Base-by-base conservation (phyloP, 805 yeast genomes). In the Yarrowia yakushimensis region DNA sequence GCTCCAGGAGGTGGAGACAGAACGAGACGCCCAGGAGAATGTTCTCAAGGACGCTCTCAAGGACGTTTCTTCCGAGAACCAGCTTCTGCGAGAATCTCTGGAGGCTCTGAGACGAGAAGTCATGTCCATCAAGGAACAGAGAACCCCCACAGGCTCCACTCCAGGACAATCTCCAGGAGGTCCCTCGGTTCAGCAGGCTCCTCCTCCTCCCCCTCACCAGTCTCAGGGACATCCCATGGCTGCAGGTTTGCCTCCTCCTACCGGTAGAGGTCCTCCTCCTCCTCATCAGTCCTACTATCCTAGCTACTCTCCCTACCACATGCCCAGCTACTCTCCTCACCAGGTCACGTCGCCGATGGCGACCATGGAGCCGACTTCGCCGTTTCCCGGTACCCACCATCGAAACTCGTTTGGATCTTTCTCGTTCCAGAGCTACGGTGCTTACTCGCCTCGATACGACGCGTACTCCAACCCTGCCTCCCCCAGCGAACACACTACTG, bases 1-100 rank as follows among this genome's bases (percentile, higher is more conserved):
- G 73, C 78, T 87, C 63, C 76, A 81, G 70, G 88, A 82, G 69
- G 80, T 85, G 60, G 93, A 87, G 73, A 81, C 82, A 66, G 92
- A 84, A 67, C 80, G 82, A 63, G 88, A 76, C 78, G 57, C 82
- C 80, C 67, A 90, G 84, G 68, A 66, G 60, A 61, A 66, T 37
- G 65, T 63, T 52, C 62, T 59, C 42, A 42, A 45, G 27, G 62
- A 63, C 54, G 61, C 61, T 7, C 64, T 73, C 13, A 55, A 68
- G 43, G 66, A 70, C 20, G 64, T 72, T 28, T 54, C 68, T 1
- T 63, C 67, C n/a, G 79, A 78, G 64, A 78, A 78, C 66, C 73
- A 71, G 63, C 69, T 68, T 50, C 67, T 78, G 17, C 31, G 71
- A 27, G 70, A 69, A 59, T 66, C 73, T 3, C 63, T 75, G 17